Percentiles rank a stretch among this genome's conserved stretches.
Conservation (phyloP, 148 eudicot species). For the Nepenthes mirabilis region DNA sequence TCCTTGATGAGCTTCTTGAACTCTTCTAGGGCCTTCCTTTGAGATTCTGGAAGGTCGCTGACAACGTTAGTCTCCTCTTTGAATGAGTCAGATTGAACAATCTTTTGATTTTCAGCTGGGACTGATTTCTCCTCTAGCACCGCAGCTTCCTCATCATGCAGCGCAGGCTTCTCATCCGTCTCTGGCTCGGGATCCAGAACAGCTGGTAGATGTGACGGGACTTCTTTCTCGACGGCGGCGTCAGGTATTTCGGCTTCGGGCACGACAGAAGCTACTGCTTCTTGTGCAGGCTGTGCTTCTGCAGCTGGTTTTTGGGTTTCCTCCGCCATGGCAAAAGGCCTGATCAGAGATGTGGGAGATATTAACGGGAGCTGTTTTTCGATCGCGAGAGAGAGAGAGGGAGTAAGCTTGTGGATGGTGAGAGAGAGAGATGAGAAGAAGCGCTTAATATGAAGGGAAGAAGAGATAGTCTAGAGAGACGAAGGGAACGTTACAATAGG, state of each 20-base stretch:
- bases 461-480: background rate
- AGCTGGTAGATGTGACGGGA: background rate
- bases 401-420: background rate
- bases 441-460: background rate
- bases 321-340: background rate
- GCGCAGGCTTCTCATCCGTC: background rate
- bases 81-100: constrained; percentile 15
- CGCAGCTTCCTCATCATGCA: background rate
- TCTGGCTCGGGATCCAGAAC: background rate
- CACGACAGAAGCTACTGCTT: background rate
- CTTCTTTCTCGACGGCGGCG: background rate
- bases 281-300: background rate
- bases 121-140: background rate
- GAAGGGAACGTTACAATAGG: background rate
- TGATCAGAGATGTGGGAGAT: too few relatives aligned
- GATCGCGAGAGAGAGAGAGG: background rate
- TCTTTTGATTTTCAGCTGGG: background rate
- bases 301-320: constrained; percentile 3
- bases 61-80: constrained; percentile 30
- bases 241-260: background rate
- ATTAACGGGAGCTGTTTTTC: too few relatives aligned
- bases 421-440: background rate
- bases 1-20: constrained; percentile 31
- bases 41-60: constrained; percentile 24
- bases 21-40: constrained; percentile 37